Evolutionary conservation across 352 stramenopile genomes (phyloP), one percentile per base, ranked within the genome.

Genomic region (Saprolegnia parasitica): DNA sequence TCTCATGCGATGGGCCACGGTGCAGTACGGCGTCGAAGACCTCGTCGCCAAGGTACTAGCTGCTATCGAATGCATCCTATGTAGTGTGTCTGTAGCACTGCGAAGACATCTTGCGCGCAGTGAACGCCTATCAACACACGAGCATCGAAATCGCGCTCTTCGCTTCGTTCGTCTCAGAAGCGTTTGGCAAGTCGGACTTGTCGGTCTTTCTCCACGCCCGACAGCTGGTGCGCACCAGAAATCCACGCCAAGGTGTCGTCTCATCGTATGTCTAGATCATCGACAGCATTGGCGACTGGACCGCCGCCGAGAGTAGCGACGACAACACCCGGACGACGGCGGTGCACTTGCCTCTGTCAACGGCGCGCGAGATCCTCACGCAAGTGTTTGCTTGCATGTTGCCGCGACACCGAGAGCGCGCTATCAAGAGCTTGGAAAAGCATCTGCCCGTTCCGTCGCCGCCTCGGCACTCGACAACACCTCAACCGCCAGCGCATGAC

Each of bases 151-250:
- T 70, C 40, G 29, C 20, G 1, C 32, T 62, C 2, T 70, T 70
- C 29, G 50, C 23, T 8, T 52, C 46, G n/a, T 70, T 70, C 35
- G 20, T 70, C 20, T 11, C 18, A 15, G 6, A 49, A 11, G 49
- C 29, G 11, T 70, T 47, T 20, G 63, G 63, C 39, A 70, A 70
- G 42, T 70, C 50, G 23, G 63, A 70, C 54, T 23, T 70, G n/a
- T 70, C 63, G 9, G 29, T 70, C 21, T 70, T 62, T 49, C 23
- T 70, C 5, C 54, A 70, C 29, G 49, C 63, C 0, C 54, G 54
- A 16, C 63, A 63, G 23, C 46, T 70, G 29, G 63, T 70, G 29
- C 35, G 42, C 15, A 15, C 4, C 37, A 54, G 26, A 0, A 4
- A 5, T 35, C 29, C 3, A 49, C 18, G 10, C 1, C 8, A 49